Base-by-base conservation (phyloP, 805 yeast genomes). In the Naumovozyma baii region DNA sequence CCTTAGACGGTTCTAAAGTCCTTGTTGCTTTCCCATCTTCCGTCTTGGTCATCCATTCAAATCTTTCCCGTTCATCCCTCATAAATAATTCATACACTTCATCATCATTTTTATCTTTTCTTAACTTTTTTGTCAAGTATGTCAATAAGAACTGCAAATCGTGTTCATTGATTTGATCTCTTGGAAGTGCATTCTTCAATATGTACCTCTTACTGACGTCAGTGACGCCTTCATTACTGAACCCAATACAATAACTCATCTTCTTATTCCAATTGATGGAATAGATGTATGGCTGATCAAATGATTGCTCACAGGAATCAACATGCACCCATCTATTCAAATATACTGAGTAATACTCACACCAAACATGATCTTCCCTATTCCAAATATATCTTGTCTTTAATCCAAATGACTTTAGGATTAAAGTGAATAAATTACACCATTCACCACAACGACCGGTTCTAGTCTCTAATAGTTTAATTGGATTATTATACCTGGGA, bases 361-460 rank as follows among this genome's bases (percentile, higher is more conserved):
- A 82, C 97, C 97, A 90, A 1, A 85, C 96, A 57, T 90, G 97
- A 57, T 90, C 97, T 56, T 90, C 97, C 5, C 73, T 66, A 57
- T 86, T 87, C 94, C 94, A 84, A 2, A 88, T 64, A 52, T 81
- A 87, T 38, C 97, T 63, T 1, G 75, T 74, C 19, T 76, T 66
- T 3, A 77, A 53, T 0, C 80, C 83, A 33, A 88, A 63, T 0
- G 95, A 76, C 19, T 78, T 68, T 39, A 88, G 62, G 2, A 87
- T 62, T 28, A 85, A 64, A 34, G 83, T 70, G 55, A 88, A 87
- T 46, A 90, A 76, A 49, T 83, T 83, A 40, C 88, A 90, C 94
- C 95, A 90, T 58, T 90, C 97, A 1, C 97, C 97, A 61, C 97
- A 90, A 36, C 97, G 68, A 0, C 97, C 97, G 26, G 56, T 55